Evolutionary conservation across 352 stramenopile genomes (phyloP), one percentile per base, ranked within the genome.

Genomic region (Globisporangium iwayamae): DNA sequence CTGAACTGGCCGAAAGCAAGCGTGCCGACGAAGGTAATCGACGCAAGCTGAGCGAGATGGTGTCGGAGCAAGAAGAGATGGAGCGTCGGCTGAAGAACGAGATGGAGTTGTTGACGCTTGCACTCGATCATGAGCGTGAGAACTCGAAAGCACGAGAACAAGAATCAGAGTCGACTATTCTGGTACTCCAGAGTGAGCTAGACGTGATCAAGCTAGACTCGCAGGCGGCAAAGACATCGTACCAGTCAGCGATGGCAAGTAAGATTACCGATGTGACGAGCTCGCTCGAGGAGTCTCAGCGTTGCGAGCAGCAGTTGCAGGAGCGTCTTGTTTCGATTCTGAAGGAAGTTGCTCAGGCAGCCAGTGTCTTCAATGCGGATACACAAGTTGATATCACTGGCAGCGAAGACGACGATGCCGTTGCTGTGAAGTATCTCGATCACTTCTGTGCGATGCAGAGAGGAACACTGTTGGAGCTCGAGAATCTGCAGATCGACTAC

Each of bases 251-350:
- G 36, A 45, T 75, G 47, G 68, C 62, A 13, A 64, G 65, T 32
- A 67, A 81, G 52, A 70, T 87, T 38, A 65, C 41, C 2, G 61
- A 75, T 38, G 63, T 85, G 51, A 78, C 72, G 1, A 53, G 57
- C 9, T 67, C 62, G 14, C 53, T 87, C 38, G 66, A 80, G 59
- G 67, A 67, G 32, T 84, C 78, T 8, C 73, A 79, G 51, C 59
- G 69, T 32, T 72, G 71, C 10, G 78, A 87, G 55, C 75, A 84
- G 68, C 64, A 78, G 30, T 52, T 87, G 51, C 75, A 87, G 65
- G 63, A 48, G 11, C 78, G 74, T 47, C 62, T 87, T 14, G 73
- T 78, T 46, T 66, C 60, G 36, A 78, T 83, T 58, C 28, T 85
- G 41, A 62, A 78, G n/a, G 75, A 79, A 51, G 62, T 87, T 28